phyloP scores from a whole-genome alignment of 1,139 yeast species.

The Yamadazyma oceani region DNA sequence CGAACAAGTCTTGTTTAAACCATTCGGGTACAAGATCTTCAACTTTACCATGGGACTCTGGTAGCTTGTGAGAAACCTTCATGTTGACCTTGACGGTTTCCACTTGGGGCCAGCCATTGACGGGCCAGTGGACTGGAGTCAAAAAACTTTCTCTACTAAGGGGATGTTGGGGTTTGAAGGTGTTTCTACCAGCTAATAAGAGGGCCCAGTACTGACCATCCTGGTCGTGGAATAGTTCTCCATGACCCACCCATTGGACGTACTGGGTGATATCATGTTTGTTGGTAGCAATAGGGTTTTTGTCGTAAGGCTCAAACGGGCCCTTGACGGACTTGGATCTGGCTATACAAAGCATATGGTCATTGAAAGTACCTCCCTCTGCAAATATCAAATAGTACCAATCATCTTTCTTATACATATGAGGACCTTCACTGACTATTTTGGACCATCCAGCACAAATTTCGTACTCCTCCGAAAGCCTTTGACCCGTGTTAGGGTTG shows the following conservation, averaged over 20 bases:
- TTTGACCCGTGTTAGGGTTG: slow-evolving; percentile 11
- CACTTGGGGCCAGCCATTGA: slow-evolving; percentile 12
- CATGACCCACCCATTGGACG: slow-evolving; percentile 14
- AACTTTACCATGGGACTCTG: slow-evolving; percentile 1
- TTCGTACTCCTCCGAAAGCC: slow-evolving; percentile 10
- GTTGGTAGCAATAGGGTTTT: slow-evolving; percentile 10
- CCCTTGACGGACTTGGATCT: slow-evolving; percentile 10
- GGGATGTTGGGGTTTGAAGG: slow-evolving; percentile 6
- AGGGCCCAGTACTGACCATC: slow-evolving; percentile 11
- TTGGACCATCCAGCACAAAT: slow-evolving; percentile 13
- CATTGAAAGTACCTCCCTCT: slow-evolving; percentile 12
- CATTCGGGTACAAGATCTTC: slow-evolving; percentile 7
- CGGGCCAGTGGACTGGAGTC: slow-evolving; percentile 10
- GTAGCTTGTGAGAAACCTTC: slow-evolving; percentile 7
- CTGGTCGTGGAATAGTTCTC: slow-evolving; percentile 9
- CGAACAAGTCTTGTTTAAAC: slow-evolving; percentile 8
- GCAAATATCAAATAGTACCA: slow-evolving; percentile 11
- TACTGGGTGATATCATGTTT: slow-evolving; percentile 7
- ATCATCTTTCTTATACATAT: slow-evolving; percentile 10
- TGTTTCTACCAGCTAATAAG: slow-evolving; percentile 10
- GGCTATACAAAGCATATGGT: slow-evolving; percentile 12
- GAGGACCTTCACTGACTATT: slow-evolving; percentile 12
- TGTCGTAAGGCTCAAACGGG: slow-evolving; percentile 9
- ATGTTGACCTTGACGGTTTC: slow-evolving; percentile 9
- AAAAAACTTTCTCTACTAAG: slow-evolving; percentile 12